Conservation (phyloP, 768 basidiomycete genomes). For the Macrolepiota albuminosa region DNA sequence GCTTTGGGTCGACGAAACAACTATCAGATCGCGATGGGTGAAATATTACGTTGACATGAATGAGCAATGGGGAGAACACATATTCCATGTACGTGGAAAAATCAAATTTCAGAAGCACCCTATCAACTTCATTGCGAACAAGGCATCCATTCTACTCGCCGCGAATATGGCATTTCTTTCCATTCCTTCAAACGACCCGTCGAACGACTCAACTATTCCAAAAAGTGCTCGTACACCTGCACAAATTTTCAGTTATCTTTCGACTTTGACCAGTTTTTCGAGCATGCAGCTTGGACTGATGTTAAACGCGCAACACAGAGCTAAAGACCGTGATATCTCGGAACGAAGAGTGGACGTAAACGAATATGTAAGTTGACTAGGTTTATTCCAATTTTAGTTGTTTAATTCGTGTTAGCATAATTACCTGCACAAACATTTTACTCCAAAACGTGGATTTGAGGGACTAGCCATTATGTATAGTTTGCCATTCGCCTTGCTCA, state of each 20-base stretch:
- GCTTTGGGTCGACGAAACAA: slow-evolving; percentile 40
- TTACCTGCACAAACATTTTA: not conserved
- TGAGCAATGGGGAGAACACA: no score
- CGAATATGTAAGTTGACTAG: not conserved
- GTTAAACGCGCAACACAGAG: slow-evolving; percentile 37
- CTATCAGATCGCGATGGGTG: no score
- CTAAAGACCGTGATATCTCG: slow-evolving; percentile 15
- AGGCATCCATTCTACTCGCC: slow-evolving; percentile 46
- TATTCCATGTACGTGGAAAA: no score
- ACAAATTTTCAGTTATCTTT: slow-evolving; percentile 40
- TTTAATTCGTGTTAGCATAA: not conserved
- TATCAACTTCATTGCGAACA: slow-evolving; percentile 24
- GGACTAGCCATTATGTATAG: slow-evolving; percentile 5
- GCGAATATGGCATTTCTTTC: slow-evolving; percentile 43
- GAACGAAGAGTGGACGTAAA: not conserved
- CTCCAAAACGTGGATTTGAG: not conserved
- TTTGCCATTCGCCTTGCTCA: slow-evolving; percentile 8
- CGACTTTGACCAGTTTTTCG: slow-evolving; percentile 35
- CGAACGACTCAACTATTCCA: slow-evolving; percentile 21
- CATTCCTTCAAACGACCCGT: slow-evolving; percentile 35
- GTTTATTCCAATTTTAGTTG: not conserved
- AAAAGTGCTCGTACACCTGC: slow-evolving; percentile 17
- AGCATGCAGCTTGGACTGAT: slow-evolving; percentile 39
- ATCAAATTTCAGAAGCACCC: not conserved
- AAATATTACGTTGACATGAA: no score